Evolutionary conservation across 2,329 filamentous ascomycete species (phyloP).

Genomic region (Talaromyces amestolkiae): DNA sequence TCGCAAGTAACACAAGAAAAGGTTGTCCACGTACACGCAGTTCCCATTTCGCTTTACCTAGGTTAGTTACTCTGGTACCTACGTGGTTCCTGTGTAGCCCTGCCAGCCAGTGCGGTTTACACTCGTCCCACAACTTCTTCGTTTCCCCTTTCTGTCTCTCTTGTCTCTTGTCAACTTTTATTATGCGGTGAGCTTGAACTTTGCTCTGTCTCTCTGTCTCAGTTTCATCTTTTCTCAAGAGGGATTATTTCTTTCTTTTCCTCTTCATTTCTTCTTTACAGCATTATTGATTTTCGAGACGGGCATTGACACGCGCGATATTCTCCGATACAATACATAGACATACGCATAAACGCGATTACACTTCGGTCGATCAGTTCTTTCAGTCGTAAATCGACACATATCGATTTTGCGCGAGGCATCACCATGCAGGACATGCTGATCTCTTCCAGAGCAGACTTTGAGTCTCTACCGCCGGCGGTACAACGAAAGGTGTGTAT

Average conservation of each 20-base stretch:
- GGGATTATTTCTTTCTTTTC: not conserved
- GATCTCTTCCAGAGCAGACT: slow-evolving; percentile 37
- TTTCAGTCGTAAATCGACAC: not conserved
- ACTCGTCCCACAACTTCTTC: not conserved
- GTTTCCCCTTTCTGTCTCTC: slow-evolving; percentile 1
- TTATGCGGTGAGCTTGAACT: not conserved
- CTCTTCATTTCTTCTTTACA: not conserved
- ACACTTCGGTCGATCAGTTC: not conserved
- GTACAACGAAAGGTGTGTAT: slow-evolving; percentile 58
- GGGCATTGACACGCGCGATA: not conserved
- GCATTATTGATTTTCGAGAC: not conserved
- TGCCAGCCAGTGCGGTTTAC: not conserved
- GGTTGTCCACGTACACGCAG: not conserved
- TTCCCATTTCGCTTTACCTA: not conserved
- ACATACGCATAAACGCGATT: not conserved
- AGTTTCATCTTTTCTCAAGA: not conserved
- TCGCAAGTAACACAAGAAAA: not conserved
- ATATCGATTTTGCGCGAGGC: not conserved
- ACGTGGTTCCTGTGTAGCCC: slow-evolving; percentile 6
- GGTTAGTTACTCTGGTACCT: not conserved
- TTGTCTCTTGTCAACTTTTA: not conserved
- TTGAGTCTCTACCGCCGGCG: slow-evolving; percentile 55
- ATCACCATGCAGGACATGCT: slow-evolving; percentile 19
- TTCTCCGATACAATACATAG: not conserved
- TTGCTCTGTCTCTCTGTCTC: not conserved